Percentiles rank a stretch among this genome's conserved stretches.
Evolutionary conservation across 2,329 filamentous ascomycete species (phyloP).

Genomic region (Fusarium bactridioides): DNA sequence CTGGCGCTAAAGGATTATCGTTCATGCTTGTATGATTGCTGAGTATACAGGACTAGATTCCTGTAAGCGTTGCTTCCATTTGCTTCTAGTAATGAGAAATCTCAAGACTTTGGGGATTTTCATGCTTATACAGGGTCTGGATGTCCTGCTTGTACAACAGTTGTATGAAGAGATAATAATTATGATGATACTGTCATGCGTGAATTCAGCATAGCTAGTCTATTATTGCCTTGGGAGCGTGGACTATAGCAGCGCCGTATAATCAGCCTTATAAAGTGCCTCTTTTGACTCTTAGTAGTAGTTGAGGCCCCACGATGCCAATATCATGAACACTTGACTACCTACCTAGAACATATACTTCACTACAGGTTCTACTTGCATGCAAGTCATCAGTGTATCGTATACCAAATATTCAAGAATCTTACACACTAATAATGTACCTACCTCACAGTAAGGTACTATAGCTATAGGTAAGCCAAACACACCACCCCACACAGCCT

Average conservation of each 20-base stretch:
- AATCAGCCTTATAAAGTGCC: not conserved
- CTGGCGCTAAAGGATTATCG: conserved; percentile 15
- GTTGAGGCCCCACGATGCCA: not conserved
- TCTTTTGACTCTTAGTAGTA: not conserved
- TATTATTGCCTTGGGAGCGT: not conserved
- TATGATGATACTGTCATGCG: not conserved
- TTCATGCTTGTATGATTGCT: conserved; percentile 1
- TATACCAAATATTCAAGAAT: not conserved
- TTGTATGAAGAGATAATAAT: conserved; percentile 10
- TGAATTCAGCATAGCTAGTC: not conserved
- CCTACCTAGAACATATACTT: not conserved
- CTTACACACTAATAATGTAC: not conserved
- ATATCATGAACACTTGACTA: not conserved
- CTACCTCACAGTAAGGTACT: not conserved
- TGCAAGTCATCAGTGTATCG: not conserved
- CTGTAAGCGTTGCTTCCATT: conserved; percentile 8
- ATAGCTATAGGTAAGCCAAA: not conserved
- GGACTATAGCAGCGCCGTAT: not conserved
- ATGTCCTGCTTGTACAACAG: conserved; percentile 3
- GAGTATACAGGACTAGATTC: not conserved
- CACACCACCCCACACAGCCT: conserved; percentile 18
- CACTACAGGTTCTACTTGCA: not conserved
- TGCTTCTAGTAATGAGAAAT: not conserved
- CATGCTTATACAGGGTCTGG: not conserved
- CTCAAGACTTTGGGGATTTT: not conserved